Conservation (phyloP, 768 basidiomycete species). For the Rhodosporidiobolus sp. region DNA sequence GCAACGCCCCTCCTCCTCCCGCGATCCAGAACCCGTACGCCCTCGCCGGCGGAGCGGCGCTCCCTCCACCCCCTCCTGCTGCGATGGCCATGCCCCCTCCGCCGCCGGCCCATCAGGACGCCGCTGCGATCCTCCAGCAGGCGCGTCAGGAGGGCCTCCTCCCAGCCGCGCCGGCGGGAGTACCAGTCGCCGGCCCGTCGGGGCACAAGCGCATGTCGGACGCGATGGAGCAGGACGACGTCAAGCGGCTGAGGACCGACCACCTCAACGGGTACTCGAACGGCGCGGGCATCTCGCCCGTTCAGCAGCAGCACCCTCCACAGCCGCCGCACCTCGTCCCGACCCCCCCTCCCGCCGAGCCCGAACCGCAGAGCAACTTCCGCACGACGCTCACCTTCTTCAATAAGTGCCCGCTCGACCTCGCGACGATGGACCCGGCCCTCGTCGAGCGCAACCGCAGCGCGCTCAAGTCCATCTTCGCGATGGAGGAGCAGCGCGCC, state of each 20-base stretch:
- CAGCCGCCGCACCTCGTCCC: background rate
- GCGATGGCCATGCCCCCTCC: background rate
- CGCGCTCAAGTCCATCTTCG: constrained; percentile 33
- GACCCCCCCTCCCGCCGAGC: background rate
- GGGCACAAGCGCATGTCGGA: constrained; percentile 29
- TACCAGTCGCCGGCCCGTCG: background rate
- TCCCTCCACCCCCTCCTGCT: constrained; percentile 4
- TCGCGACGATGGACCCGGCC: background rate
- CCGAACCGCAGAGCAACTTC: constrained; percentile 9
- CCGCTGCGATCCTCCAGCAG: constrained; percentile 27
- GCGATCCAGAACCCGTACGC: constrained; percentile 28
- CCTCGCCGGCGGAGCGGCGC: background rate
- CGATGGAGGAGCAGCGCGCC: constrained; percentile 10
- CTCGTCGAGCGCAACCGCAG: constrained; percentile 21
- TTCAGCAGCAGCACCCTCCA: background rate
- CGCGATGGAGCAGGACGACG: constrained; percentile 17
- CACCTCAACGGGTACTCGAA: background rate
- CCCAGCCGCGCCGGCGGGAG: background rate
- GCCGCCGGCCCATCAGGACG: constrained; percentile 3
- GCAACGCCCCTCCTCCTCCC: constrained; percentile 13
- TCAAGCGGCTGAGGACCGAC: constrained; percentile 22
- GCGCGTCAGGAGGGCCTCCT: constrained; percentile 34
- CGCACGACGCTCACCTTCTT: constrained; percentile 25
- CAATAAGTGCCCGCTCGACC: constrained; percentile 10
- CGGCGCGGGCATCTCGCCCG: background rate